A percentile compares a stretch with the other conserved stretches of the same genome.
These are phyloP conservation scores for Mucor lusitanicus DNA, from an alignment of 371 early-diverging fungal species.

Conservation along the genomic window DNA sequence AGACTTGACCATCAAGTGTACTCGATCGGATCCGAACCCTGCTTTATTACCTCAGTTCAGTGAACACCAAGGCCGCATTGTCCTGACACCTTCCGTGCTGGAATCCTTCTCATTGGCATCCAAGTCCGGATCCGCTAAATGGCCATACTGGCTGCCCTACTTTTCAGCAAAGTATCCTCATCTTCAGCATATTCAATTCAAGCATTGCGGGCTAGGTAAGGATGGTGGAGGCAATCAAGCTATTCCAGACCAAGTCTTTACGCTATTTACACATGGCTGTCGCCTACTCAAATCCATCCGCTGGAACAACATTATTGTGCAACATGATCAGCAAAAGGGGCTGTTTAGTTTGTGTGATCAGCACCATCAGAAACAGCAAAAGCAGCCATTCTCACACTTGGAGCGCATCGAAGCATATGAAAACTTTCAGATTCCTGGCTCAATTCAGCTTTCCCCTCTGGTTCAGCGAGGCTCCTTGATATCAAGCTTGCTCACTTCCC, in stretches of 20 bases:
- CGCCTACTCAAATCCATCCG: slow-evolving; percentile 7
- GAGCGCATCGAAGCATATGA: slow-evolving; percentile 13
- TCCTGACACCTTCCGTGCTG: background rate
- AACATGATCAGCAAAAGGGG: slow-evolving; percentile 9
- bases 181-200: slow-evolving; percentile 14
- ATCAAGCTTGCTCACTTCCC: slow-evolving; percentile 10
- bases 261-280: slow-evolving; percentile 4
- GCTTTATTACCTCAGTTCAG: slow-evolving; percentile 6
- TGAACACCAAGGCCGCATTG: background rate
- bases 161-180: slow-evolving; percentile 25
- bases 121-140: slow-evolving; percentile 17
- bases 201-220: slow-evolving; percentile 17
- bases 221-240: slow-evolving; percentile 1
- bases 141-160: slow-evolving; percentile 21
- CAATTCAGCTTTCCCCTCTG: background rate
- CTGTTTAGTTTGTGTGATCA: slow-evolving; percentile 2
- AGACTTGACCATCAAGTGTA: slow-evolving; percentile 7
- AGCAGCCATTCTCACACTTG: background rate
- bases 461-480: slow-evolving; percentile 1
- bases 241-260: slow-evolving; percentile 1
- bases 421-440: slow-evolving; percentile 10
- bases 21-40: slow-evolving; percentile 16
- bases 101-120: slow-evolving; percentile 16
- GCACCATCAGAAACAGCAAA: background rate
- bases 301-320: slow-evolving; percentile 17